Percentiles rank a stretch among this genome's conserved stretches.
Evolutionary conservation across 371 early-diverging fungal genomes (phyloP).

Genomic region (Circinella umbellata): DNA sequence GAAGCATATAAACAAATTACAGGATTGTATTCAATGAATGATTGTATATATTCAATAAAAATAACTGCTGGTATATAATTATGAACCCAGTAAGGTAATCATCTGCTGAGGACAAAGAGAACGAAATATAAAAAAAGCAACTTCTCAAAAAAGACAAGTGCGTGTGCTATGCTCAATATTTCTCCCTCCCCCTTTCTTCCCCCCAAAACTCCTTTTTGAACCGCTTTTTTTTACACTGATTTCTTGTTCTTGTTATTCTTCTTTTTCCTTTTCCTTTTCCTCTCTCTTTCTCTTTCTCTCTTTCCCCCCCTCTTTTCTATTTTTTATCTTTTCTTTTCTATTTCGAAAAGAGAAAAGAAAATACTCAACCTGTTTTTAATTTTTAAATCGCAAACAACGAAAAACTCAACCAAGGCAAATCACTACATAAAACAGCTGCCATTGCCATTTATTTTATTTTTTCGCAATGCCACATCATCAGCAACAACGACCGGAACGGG

Average conservation of each 20-base stretch:
- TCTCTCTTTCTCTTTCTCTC: slow-evolving; percentile 10
- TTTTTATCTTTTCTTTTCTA: background rate
- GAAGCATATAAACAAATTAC: no score
- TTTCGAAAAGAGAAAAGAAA: no score
- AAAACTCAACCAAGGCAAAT: background rate
- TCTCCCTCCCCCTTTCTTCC: no score
- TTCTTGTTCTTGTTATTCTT: background rate
- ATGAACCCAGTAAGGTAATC: no score
- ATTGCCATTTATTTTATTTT: background rate
- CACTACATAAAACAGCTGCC: background rate
- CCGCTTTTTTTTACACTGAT: background rate
- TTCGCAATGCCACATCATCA: slow-evolving; percentile 21
- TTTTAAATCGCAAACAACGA: no score
- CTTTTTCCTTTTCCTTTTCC: slow-evolving; percentile 17
- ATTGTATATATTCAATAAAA: no score
- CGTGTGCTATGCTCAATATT: background rate
- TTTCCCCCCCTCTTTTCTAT: slow-evolving; percentile 1
- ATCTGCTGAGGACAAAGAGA: no score
- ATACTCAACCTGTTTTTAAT: no score
- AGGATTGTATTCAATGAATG: no score
- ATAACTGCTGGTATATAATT: no score
- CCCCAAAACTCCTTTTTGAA: slow-evolving; percentile 4
- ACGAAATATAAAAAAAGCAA: no score
- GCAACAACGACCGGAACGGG: slow-evolving; percentile 14
- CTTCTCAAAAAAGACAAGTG: background rate